Conservation (phyloP, 2,329 filamentous ascomycete genomes). For the Fusarium phyllophilum region DNA sequence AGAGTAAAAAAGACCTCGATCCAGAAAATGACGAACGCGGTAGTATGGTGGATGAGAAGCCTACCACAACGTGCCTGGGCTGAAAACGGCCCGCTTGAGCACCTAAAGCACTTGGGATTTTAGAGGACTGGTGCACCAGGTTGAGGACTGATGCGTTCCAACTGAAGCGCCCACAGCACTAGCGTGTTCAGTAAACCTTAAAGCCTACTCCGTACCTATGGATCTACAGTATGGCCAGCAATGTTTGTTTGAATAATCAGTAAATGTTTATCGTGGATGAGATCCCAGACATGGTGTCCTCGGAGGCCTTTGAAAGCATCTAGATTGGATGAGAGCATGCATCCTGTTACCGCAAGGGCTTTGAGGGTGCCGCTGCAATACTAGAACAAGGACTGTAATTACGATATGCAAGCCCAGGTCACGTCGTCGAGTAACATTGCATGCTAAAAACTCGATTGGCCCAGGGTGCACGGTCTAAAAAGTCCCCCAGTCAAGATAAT, state of each 20-base stretch:
- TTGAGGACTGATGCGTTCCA: slow-evolving; percentile 4
- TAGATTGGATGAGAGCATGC: slow-evolving; percentile 14
- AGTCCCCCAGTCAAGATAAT: slow-evolving; percentile 2
- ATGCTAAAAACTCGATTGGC: slow-evolving; percentile 6
- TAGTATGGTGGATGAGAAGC: slow-evolving; percentile 13
- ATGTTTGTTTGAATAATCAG: neutral
- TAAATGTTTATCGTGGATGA: neutral
- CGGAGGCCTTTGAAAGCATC: slow-evolving; percentile 3
- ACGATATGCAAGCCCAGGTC: slow-evolving; percentile 42
- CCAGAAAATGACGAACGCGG: slow-evolving; percentile 16
- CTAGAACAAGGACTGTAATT: slow-evolving; percentile 37
- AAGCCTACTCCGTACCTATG: neutral
- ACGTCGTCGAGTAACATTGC: slow-evolving; percentile 33
- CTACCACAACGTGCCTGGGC: neutral
- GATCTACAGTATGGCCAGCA: neutral
- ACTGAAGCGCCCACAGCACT: slow-evolving; percentile 33
- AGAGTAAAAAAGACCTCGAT: neutral
- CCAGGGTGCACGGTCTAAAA: slow-evolving; percentile 15
- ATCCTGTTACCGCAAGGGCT: slow-evolving; percentile 1
- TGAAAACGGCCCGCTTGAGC: slow-evolving; percentile 28
- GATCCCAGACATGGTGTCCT: neutral
- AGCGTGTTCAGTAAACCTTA: neutral
- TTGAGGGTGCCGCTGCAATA: neutral
- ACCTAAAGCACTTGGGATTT: slow-evolving; percentile 9
- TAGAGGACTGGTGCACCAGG: slow-evolving; percentile 13